Evolutionary conservation across 108 stramenopile species (phyloP).

Genomic region (Aurantiochytrium sp.): DNA sequence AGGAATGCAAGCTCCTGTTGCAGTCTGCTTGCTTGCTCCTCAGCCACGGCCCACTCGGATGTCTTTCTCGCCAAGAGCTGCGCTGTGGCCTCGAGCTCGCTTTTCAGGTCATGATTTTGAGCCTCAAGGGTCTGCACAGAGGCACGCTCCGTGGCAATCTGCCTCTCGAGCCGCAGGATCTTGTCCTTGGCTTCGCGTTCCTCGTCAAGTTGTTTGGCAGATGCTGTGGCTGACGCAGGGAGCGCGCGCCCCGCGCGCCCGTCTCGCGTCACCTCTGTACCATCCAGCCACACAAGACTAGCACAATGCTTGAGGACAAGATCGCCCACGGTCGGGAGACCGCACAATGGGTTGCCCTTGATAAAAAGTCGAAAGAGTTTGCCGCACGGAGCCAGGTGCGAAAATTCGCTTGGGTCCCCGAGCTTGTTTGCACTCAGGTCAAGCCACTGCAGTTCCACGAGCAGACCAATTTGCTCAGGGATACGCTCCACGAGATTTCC

Average conservation of each 20-base stretch:
- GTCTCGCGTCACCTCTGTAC: neutral
- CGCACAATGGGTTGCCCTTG: neutral
- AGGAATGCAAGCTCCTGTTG: constrained; percentile 4
- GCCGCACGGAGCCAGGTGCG: neutral
- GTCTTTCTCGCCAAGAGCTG: neutral
- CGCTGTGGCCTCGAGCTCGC: neutral
- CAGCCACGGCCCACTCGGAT: constrained; percentile 4
- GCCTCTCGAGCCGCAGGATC: neutral
- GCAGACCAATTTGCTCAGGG: neutral
- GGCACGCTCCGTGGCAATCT: neutral
- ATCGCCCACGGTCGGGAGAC: neutral
- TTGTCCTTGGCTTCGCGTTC: neutral
- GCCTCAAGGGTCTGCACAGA: neutral
- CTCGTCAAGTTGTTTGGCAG: neutral
- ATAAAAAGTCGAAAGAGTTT: neutral
- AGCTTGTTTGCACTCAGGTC: neutral
- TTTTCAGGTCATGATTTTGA: neutral
- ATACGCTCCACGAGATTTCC: neutral
- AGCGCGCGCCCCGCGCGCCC: neutral
- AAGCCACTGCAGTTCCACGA: neutral
- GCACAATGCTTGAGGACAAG: neutral
- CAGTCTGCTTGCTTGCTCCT: neutral
- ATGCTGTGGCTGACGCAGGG: neutral
- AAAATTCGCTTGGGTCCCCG: neutral
- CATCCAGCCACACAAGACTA: neutral